Conservation (phyloP, 305 asterid genomes). For the Fraxinus albicans region DNA sequence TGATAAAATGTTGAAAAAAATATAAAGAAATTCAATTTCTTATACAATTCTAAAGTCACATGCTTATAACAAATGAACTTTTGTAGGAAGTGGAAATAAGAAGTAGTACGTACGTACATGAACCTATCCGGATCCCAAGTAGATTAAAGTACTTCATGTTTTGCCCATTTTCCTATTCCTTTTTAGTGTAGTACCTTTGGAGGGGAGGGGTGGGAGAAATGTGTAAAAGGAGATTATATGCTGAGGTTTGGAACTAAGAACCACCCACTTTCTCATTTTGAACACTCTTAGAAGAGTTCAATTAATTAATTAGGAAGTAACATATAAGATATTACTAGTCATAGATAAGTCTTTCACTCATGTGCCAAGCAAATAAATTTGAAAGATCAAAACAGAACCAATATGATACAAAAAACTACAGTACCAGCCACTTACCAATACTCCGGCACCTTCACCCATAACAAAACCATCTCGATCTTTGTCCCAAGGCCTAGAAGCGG, state of each 20-base stretch:
- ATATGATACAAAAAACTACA: background rate
- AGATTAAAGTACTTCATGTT: background rate
- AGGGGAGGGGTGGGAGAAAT: background rate
- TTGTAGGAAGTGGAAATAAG: background rate
- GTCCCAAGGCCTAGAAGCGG: slow-evolving; percentile 95
- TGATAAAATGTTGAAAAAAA: slow-evolving; percentile 25
- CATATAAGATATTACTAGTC: background rate
- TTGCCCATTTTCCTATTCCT: background rate
- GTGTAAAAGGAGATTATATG: background rate
- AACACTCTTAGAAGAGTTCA: background rate
- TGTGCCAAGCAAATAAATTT: background rate
- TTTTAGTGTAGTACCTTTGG: background rate
- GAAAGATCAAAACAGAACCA: background rate
- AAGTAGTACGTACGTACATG: background rate
- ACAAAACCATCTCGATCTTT: slow-evolving; percentile 84
- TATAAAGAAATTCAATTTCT: background rate
- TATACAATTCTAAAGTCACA: background rate
- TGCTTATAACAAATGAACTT: background rate
- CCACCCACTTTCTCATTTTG: background rate
- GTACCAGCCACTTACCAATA: slow-evolving; percentile 51
- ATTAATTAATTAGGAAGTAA: background rate
- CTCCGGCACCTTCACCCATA: slow-evolving; percentile 94
- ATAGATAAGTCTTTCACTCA: background rate
- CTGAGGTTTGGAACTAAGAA: background rate
- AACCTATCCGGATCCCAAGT: background rate